Conservation (phyloP, 148 eudicot genomes). For the Pharnaceum exiguum region DNA sequence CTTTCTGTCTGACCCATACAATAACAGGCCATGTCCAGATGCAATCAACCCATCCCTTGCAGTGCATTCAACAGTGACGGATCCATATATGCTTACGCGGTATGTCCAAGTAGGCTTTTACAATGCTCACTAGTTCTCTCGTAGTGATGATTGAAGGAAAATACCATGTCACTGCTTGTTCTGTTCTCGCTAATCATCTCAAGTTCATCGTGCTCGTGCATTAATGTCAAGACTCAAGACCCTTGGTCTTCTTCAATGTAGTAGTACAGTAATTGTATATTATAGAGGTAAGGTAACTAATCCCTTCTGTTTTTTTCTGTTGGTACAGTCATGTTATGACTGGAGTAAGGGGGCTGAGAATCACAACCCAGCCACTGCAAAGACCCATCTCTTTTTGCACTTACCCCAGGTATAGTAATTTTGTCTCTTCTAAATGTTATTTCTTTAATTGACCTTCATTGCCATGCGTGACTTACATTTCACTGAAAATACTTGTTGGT, state of each 20-base stretch:
- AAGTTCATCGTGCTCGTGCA: no score
- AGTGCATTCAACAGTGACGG: slow-evolving; percentile 89
- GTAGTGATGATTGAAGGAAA: no score
- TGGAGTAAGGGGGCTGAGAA: slow-evolving; percentile 99
- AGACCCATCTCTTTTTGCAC: slow-evolving; percentile 64
- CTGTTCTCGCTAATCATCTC: no score
- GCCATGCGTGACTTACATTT: no score
- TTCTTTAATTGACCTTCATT: neutral
- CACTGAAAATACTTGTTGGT: no score
- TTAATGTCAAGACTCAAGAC: no score
- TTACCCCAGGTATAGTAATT: slow-evolving; percentile 54
- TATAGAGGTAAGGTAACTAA: no score
- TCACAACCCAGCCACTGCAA: slow-evolving; percentile 86
- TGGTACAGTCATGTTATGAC: slow-evolving; percentile 76
- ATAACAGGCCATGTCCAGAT: slow-evolving; percentile 75
- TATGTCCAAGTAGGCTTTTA: slow-evolving; percentile 20
- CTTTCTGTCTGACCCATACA: slow-evolving; percentile 3
- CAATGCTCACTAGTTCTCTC: no score
- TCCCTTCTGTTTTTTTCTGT: neutral
- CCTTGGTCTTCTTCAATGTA: neutral
- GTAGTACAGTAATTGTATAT: neutral
- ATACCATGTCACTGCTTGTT: no score
- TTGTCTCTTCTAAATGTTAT: neutral
- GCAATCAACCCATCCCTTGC: slow-evolving; percentile 84
- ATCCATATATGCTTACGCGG: slow-evolving; percentile 80